Percentiles rank a stretch among this genome's conserved stretches.
phyloP scores from a whole-genome alignment of 164 flowering plant species.

The Saururus chinensis region DNA sequence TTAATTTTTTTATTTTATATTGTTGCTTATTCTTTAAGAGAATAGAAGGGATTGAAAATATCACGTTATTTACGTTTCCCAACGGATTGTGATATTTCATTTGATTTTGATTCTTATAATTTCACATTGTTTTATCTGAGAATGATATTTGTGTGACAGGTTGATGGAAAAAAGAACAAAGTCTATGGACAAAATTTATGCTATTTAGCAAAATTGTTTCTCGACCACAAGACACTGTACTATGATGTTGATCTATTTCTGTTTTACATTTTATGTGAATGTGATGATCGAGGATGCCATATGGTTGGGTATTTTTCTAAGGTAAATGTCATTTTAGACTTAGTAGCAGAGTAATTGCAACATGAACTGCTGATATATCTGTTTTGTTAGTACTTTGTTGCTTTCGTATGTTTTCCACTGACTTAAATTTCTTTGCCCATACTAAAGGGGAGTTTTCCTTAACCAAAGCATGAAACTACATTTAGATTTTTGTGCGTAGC shows the following conservation, averaged over 20 bases:
- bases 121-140: neutral
- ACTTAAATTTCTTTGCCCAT: neutral
- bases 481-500: too few species aligned
- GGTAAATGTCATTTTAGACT: conserved; percentile 29
- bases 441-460: neutral
- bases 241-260: conserved; percentile 96
- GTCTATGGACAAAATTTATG: conserved; percentile 96
- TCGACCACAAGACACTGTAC: conserved; percentile 98
- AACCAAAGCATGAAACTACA: too few species aligned
- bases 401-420: neutral
- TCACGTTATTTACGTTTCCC: neutral
- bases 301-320: conserved; percentile 99
- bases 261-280: conserved; percentile 88
- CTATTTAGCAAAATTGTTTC: conserved; percentile 89
- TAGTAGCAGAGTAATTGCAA: too few species aligned
- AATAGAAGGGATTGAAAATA: too few species aligned
- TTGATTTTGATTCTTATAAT: neutral
- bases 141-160: conserved; percentile 35
- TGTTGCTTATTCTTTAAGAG: too few species aligned
- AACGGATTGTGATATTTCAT: neutral
- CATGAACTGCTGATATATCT: too few species aligned
- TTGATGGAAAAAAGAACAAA: conserved; percentile 99
- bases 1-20: too few species aligned
- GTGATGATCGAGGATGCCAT: conserved; percentile 99
- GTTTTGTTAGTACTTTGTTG: neutral